Base-by-base conservation (phyloP, 2,329 filamentous ascomycete genomes). In the Sphaceloma murrayae region DNA sequence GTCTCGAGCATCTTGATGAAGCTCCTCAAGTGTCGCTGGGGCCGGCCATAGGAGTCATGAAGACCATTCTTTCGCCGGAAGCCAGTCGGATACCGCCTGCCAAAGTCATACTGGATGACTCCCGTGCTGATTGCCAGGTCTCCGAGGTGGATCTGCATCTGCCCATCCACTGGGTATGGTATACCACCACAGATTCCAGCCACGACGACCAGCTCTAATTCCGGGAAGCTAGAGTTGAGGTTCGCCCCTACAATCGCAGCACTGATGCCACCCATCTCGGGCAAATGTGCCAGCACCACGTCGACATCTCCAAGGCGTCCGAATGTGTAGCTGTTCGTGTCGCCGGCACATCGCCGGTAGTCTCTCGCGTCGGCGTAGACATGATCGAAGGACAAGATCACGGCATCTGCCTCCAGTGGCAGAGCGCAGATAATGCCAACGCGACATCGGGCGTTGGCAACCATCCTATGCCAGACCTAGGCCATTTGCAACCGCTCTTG, bases 81-180 rank as follows among this genome's bases (percentile, higher is more conserved):
- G 26, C 34, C 24, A 29, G 24, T 8, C 16, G 36, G 36, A 19
- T 40, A 22, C 16, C 26, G 36, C 10, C 36, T 22, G 19, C 36
- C 36, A 39, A 56, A 53, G 46, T 62, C 57, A 39, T 52, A 58
- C 30, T 60, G 52, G 9, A 58, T 40, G 9, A 62, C 24, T 1
- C 27, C 39, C 5, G 50, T 52, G 46, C 58, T 56, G 43, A 64
- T 54, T n/a, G 61, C 44, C 4, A 63, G 52, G 50, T 63, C 59
- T 7, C 61, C 61, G 5, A 64, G 52, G 5, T 56, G 30, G 8
- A 40, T n/a, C 16, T 40, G 7, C 7, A 14, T 13, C 10, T 19
- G n/a, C 14, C 16, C 36, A 13, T n/a, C n/a, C n/a, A 11, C 19
- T 16, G n/a, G 8, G 11, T n/a, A 9, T 5, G 18, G 55, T 5